Base-by-base conservation (phyloP, 2,329 filamentous ascomycete genomes). In the Fusarium sp. region DNA sequence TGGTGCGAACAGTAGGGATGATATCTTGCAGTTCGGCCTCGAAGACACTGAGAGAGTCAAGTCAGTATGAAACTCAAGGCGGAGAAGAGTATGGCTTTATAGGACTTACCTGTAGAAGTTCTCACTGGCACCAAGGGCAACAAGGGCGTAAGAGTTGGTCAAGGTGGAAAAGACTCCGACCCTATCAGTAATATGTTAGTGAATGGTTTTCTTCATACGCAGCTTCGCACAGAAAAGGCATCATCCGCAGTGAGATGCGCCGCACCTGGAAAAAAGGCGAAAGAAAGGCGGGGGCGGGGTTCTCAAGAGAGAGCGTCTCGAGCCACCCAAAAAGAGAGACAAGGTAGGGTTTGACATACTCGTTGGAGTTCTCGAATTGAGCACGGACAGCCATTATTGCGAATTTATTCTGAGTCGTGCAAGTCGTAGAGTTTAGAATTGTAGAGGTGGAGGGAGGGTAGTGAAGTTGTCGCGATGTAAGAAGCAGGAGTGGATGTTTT, bases 11-110 rank as follows among this genome's bases (percentile, higher is more conserved):
- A 80, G 97, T 97, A 73, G 96, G 96, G 75, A 99, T 95, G 68
- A 97, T 90, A 84, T 98, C 96, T 85, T 97, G 93, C 66, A 99
- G 87, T 84, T 99, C 96, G 68, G 95, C 91, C 86, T 99, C 96
- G 83, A 99, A 98, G 79, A 98, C 88, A 85, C 93, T 93, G 33
- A 15, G 23, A 20, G 35, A n/a, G 17, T 14, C 15, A 32, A 52
- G 50, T 61, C 40, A 57, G 52, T 30, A 55, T 19, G 32, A 44
- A 23, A 47, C 25, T 41, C 37, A 19, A 20, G 32, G 35, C 19
- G 10, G 27, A 20, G 19, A 17, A 33, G 11, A 43, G 39, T 17
- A 30, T 30, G 22, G 33, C 40, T 37, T n/a, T n/a, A 14, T 60
- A 27, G 23, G 20, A 32, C 53, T 72, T 81, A 91, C 89, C 88